These are phyloP conservation scores for Helianthus annuus DNA, from an alignment of 129 eudicot species.

Conservation along the genomic window HanXRQr2.0-SUNRISE NC_035439.2:121377289-121377788, in stretches of 20 bases:
- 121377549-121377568: conserved; percentile 81
- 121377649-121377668: conserved; percentile 92
- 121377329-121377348: too few species aligned
- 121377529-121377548: conserved; percentile 73
- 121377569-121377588: background rate
- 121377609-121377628: background rate
- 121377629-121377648: conserved; percentile 76
- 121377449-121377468: background rate
- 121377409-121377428: conserved; percentile 2
- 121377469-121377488: background rate
- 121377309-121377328: background rate
- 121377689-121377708: background rate
- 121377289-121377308: background rate
- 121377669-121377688: conserved; percentile 84
- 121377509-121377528: conserved; percentile 83
- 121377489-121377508: conserved; percentile 46
- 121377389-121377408: background rate
- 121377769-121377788: too few species aligned
- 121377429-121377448: background rate
- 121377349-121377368: background rate
- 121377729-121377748: too few species aligned
- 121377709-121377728: too few species aligned
- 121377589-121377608: background rate
- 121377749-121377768: too few species aligned
- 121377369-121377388: too few species aligned